Conservation (phyloP, 2,329 filamentous ascomycete species). For the Colletotrichum liriopes region DNA sequence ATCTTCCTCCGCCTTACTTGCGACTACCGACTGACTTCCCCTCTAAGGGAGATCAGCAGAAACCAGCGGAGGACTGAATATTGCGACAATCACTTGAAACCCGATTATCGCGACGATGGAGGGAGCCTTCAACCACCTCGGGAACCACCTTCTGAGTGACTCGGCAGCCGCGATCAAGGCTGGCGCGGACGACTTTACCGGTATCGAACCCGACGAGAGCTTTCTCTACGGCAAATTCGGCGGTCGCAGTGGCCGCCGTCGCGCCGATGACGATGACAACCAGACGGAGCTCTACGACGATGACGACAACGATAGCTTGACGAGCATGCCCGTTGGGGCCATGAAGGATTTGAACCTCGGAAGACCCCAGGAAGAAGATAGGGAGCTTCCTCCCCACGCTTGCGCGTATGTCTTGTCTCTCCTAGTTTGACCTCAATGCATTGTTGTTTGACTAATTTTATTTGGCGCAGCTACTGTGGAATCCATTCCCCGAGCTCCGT, state of each 20-base stretch:
- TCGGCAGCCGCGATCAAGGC: conserved; percentile 91
- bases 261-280: conserved; percentile 91
- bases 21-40: conserved; percentile 14
- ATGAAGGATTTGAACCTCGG: conserved; percentile 75
- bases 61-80: conserved; percentile 27
- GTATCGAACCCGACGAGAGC: conserved; percentile 84
- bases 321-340: conserved; percentile 85
- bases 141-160: conserved; percentile 88
- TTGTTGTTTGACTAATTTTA: not conserved
- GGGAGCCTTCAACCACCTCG: conserved; percentile 89
- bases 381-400: conserved; percentile 92
- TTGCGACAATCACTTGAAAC: conserved; percentile 1
- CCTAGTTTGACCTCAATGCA: conserved; percentile 1
- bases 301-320: conserved; percentile 83
- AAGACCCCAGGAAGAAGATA: conserved; percentile 80
- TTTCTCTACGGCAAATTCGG: conserved; percentile 81
- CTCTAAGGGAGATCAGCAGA: conserved; percentile 31
- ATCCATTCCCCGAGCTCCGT: conserved; percentile 97
- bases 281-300: conserved; percentile 87
- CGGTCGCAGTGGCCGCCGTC: conserved; percentile 74
- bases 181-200: conserved; percentile 81
- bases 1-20: conserved; percentile 6
- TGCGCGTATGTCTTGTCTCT: conserved; percentile 81
- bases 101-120: conserved; percentile 73
- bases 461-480: conserved; percentile 84